Evolutionary conservation across 2,329 filamentous ascomycete species (phyloP).

Genomic region (Alternaria dauci): DNA sequence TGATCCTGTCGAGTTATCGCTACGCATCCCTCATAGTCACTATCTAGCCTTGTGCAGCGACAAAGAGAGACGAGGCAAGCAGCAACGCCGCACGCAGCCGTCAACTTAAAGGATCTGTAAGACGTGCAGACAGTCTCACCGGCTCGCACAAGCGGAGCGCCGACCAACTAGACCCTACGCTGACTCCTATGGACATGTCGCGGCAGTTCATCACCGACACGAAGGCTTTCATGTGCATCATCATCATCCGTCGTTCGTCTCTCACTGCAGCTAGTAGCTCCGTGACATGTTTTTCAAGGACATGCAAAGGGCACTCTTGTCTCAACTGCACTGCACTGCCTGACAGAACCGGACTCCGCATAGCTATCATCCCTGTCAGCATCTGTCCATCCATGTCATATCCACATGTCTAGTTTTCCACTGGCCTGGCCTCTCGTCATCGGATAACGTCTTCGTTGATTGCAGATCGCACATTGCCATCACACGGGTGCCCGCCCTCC

Average conservation of each 20-base stretch:
- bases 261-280: not conserved
- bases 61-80: conserved; percentile 22
- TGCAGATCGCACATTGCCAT: not conserved
- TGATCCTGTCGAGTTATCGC: conserved; percentile 1
- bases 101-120: conserved; percentile 22
- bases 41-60: conserved; percentile 22
- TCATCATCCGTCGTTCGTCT: not conserved
- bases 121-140: conserved; percentile 38
- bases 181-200: conserved; percentile 12
- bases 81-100: conserved; percentile 35
- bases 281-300: conserved; percentile 6
- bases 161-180: conserved; percentile 19
- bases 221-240: conserved; percentile 6
- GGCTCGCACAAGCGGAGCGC: conserved; percentile 29
- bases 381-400: conserved; percentile 19
- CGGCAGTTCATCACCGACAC: not conserved
- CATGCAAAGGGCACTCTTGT: not conserved
- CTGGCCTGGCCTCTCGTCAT: not conserved
- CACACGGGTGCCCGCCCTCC: not conserved
- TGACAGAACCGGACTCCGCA: conserved; percentile 1
- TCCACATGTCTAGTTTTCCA: conserved; percentile 29
- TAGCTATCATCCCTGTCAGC: conserved; percentile 22
- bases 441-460: not conserved
- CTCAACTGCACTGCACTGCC: conserved; percentile 2
- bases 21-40: conserved; percentile 1